These are phyloP conservation scores for Paraphoma chrysanthemicola DNA, from an alignment of 2,329 filamentous ascomycete genomes.

Conservation along the genomic window DNA sequence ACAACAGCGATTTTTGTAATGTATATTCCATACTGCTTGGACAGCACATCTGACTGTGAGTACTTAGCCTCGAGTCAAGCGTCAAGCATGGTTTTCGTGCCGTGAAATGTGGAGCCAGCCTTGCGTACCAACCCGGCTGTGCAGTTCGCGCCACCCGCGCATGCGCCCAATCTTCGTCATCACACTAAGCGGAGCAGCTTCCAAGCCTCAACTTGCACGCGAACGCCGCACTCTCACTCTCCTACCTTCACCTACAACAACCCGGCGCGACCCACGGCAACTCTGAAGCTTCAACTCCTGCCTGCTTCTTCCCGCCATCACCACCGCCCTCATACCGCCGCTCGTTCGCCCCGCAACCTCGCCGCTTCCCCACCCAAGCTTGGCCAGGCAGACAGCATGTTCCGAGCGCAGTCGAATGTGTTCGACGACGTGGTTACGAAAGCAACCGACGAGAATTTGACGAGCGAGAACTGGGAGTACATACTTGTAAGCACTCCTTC, in stretches of 20 bases:
- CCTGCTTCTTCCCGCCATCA: not conserved
- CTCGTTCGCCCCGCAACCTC: not conserved
- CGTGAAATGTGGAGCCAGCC: not conserved
- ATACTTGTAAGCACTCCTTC: slow-evolving; percentile 60
- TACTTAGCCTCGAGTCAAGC: not conserved
- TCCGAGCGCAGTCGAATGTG: slow-evolving; percentile 66
- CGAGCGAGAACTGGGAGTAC: slow-evolving; percentile 78
- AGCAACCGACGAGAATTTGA: slow-evolving; percentile 97
- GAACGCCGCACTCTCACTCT: slow-evolving; percentile 19
- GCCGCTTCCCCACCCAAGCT: not conserved
- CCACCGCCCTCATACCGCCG: not conserved
- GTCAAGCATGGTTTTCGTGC: not conserved
- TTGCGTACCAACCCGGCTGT: not conserved
- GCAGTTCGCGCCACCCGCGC: not conserved
- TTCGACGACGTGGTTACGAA: slow-evolving; percentile 77
- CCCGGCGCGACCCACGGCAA: not conserved
- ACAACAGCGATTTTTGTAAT: not conserved
- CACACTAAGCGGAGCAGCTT: slow-evolving; percentile 20
- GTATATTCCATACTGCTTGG: not conserved
- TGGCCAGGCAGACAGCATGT: slow-evolving; percentile 47
- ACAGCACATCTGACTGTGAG: not conserved
- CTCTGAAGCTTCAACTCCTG: not conserved
- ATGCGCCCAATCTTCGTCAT: slow-evolving; percentile 25
- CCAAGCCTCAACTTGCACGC: slow-evolving; percentile 16
- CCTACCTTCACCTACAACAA: slow-evolving; percentile 5